Evolutionary conservation across 331 rosid species (phyloP).

Genomic region (Dryas integrifolia): DNA sequence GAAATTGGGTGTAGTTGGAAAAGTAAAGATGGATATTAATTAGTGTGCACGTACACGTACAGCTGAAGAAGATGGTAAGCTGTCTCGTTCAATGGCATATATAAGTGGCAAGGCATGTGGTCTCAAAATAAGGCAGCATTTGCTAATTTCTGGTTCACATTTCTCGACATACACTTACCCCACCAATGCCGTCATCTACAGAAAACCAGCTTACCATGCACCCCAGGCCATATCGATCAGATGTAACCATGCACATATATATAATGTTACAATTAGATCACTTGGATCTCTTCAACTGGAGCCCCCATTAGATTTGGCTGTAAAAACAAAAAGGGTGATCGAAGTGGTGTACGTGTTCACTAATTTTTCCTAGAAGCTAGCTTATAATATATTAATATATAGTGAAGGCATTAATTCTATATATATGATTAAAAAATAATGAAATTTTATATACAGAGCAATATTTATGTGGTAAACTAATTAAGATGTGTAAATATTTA

Average conservation of each 20-base stretch:
- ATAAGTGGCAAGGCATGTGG: conserved; percentile 71
- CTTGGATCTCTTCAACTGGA: conserved; percentile 1
- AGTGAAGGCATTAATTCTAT: no score
- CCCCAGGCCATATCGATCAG: not conserved
- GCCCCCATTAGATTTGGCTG: conserved; percentile 11
- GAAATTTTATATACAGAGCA: no score
- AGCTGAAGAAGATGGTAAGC: conserved; percentile 37
- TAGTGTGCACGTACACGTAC: not conserved
- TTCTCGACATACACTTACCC: conserved; percentile 25
- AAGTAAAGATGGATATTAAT: no score
- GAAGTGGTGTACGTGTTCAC: not conserved
- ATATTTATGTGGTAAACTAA: no score
- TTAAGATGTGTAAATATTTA: no score
- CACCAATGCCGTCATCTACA: conserved; percentile 48
- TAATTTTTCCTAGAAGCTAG: no score
- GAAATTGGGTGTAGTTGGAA: no score
- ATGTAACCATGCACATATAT: not conserved
- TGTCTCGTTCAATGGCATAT: conserved; percentile 53
- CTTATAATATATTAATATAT: no score
- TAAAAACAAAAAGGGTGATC: not conserved
- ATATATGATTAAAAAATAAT: no score
- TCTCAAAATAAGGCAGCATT: conserved; percentile 60
- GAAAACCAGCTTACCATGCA: conserved; percentile 25
- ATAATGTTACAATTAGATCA: no score
- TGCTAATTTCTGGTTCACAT: conserved; percentile 57